These are phyloP conservation scores for Metschnikowia koreensis DNA, from an alignment of 805 yeast species.

Conservation along the genomic window DNA sequence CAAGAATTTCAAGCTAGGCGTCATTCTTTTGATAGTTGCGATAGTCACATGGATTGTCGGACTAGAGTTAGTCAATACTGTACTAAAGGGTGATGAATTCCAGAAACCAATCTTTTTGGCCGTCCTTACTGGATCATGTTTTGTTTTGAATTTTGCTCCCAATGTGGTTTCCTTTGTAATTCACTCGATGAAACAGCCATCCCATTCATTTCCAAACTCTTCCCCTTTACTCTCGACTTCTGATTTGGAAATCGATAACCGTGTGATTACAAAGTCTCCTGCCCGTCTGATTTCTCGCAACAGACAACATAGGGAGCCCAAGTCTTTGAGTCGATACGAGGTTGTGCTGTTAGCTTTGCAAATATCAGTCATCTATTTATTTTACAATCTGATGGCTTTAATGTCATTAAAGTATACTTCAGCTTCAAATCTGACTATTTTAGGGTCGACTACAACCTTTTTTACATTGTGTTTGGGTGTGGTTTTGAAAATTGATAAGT, in stretches of 20 bases:
- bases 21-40: slow-evolving; percentile 39
- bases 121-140: slow-evolving; percentile 48
- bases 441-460: slow-evolving; percentile 51
- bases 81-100: slow-evolving; percentile 48
- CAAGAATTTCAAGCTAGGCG: slow-evolving; percentile 44
- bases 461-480: slow-evolving; percentile 49
- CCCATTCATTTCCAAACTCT: slow-evolving; percentile 15
- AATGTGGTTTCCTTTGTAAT: slow-evolving; percentile 19
- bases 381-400: slow-evolving; percentile 41
- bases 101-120: slow-evolving; percentile 50
- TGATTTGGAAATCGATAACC: slow-evolving; percentile 11
- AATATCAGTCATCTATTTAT: slow-evolving; percentile 41
- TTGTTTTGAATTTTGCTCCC: slow-evolving; percentile 45
- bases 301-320: neutral
- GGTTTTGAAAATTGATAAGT: slow-evolving; percentile 38
- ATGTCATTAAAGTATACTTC: slow-evolving; percentile 48
- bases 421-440: slow-evolving; percentile 51
- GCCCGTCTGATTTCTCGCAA: neutral
- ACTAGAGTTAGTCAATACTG: slow-evolving; percentile 46
- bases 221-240: slow-evolving; percentile 16
- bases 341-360: slow-evolving; percentile 37
- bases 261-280: neutral
- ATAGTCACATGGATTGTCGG: slow-evolving; percentile 50
- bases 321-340: slow-evolving; percentile 27
- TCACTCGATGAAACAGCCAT: neutral